Evolutionary conservation across 116 monocot genomes (phyloP), one percentile per base, ranked within the genome.

Genomic region (Thalassia testudinum): DNA sequence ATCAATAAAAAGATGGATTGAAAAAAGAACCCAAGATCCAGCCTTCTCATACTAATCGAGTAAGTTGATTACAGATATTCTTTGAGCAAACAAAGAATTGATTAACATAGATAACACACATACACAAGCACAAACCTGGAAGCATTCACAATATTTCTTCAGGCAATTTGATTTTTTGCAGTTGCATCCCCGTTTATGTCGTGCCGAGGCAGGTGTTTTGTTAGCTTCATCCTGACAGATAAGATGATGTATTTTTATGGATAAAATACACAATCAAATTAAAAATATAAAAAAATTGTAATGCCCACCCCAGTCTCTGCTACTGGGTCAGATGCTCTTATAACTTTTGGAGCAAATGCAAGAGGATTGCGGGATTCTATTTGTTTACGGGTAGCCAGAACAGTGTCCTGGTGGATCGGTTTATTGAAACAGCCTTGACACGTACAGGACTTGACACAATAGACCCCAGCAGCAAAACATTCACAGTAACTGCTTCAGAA

Each of bases 71-170:
- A n/a, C n/a, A n/a, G n/a, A n/a, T n/a, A n/a, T n/a, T n/a, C n/a
- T n/a, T n/a, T n/a, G n/a, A n/a, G n/a, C n/a, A n/a, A n/a, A n/a
- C n/a, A n/a, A n/a, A n/a, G n/a, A n/a, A n/a, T n/a, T n/a, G n/a
- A n/a, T n/a, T n/a, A n/a, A n/a, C n/a, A n/a, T n/a, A n/a, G 6
- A 7, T 13, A 7, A 30, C 12, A 57, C 21, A 57, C 1, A 22
- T 10, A 13, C 13, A 58, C 12, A 21, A 20, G 49, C 29, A 1
- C 50, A 58, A 70, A 95, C 93, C 93, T 95, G 93, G 67, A 71
- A 95, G 55, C 93, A 95, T 71, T 87, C 93, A 52, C 93, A 95
- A 38, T 95, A 95, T 78, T 87, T 95, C 72, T 95, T 95, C 28
- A 81, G 47, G 58, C 93, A 95, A 51, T 61, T 72, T 47, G 93